These are phyloP conservation scores for Colletotrichum sp. DNA, from an alignment of 2,329 filamentous ascomycete species.

Conservation along the genomic window DNA sequence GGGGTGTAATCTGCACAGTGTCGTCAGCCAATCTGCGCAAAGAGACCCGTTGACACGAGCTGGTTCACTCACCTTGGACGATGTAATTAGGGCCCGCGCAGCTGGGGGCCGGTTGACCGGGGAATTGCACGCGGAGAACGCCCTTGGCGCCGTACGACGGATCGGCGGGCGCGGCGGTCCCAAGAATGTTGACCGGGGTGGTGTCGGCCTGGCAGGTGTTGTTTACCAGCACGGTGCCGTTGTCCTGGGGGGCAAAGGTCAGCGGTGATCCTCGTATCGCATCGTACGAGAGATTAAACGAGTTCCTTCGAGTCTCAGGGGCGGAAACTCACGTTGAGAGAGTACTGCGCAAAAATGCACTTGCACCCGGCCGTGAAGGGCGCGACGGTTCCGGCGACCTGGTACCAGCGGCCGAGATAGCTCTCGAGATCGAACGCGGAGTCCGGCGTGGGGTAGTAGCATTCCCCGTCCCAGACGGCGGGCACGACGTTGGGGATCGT, in stretches of 20 bases:
- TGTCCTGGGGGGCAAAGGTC: slow-evolving; percentile 24
- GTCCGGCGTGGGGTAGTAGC: slow-evolving; percentile 35
- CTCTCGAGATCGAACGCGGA: slow-evolving; percentile 30
- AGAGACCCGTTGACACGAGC: neutral
- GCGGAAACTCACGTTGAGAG: slow-evolving; percentile 29
- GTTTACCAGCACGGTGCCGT: slow-evolving; percentile 35
- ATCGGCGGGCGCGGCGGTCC: slow-evolving; percentile 30
- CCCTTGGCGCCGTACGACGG: slow-evolving; percentile 32
- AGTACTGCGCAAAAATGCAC: slow-evolving; percentile 35
- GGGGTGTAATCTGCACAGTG: slow-evolving; percentile 29
- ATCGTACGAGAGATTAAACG: neutral
- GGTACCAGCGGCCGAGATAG: slow-evolving; percentile 38
- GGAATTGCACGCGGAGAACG: slow-evolving; percentile 35
- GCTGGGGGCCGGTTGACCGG: slow-evolving; percentile 29
- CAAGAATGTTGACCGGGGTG: slow-evolving; percentile 32
- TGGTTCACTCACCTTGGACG: slow-evolving; percentile 29
- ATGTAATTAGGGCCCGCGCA: slow-evolving; percentile 38
- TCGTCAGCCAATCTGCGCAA: neutral
- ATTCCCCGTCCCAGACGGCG: slow-evolving; percentile 33
- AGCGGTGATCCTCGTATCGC: neutral
- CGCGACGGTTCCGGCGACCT: slow-evolving; percentile 35
- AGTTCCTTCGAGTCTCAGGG: neutral
- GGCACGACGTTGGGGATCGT: slow-evolving; percentile 27
- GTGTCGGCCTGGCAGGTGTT: slow-evolving; percentile 34
- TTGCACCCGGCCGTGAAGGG: slow-evolving; percentile 35